These are phyloP conservation scores for Blastobotrys terrestris DNA, from an alignment of 805 yeast genomes.

Conservation along the genomic window DNA sequence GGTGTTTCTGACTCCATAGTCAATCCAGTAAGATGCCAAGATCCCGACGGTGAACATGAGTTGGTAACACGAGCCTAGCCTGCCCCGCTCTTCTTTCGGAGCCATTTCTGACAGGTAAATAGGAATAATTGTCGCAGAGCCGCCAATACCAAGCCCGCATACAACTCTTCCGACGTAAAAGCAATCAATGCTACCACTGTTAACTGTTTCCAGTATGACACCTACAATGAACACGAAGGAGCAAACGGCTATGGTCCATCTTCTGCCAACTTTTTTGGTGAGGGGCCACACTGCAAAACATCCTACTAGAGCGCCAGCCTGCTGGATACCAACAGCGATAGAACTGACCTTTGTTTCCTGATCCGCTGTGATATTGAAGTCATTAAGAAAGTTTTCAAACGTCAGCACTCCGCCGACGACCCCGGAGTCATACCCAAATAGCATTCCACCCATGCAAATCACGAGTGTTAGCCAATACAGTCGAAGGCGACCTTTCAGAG, in stretches of 20 bases:
- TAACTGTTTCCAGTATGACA: conserved; percentile 33
- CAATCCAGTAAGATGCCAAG: conserved; percentile 55
- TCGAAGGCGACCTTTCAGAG: too few relatives aligned
- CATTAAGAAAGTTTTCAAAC: conserved; percentile 57
- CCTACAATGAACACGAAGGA: conserved; percentile 40
- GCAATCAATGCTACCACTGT: conserved; percentile 35
- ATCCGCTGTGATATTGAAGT: conserved; percentile 43
- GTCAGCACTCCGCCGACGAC: conserved; percentile 71
- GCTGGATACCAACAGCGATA: conserved; percentile 68
- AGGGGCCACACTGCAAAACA: conserved; percentile 43
- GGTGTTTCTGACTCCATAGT: conserved; percentile 17
- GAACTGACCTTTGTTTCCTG: conserved; percentile 52
- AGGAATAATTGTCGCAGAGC: conserved; percentile 46
- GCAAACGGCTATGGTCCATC: conserved; percentile 54
- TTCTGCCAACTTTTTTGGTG: conserved; percentile 70
- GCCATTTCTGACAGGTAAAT: conserved; percentile 44
- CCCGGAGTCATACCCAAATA: conserved; percentile 89
- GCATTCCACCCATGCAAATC: conserved; percentile 60
- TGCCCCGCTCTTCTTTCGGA: conserved; percentile 41
- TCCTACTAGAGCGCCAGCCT: conserved; percentile 74
- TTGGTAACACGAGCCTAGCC: conserved; percentile 22
- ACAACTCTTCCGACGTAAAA: conserved; percentile 48
- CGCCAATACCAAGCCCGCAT: conserved; percentile 50
- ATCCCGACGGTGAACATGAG: conserved; percentile 48
- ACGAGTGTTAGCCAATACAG: background rate